Base-by-base conservation (phyloP, 2,329 filamentous ascomycete genomes). In the Stromatinia cepivora region DNA sequence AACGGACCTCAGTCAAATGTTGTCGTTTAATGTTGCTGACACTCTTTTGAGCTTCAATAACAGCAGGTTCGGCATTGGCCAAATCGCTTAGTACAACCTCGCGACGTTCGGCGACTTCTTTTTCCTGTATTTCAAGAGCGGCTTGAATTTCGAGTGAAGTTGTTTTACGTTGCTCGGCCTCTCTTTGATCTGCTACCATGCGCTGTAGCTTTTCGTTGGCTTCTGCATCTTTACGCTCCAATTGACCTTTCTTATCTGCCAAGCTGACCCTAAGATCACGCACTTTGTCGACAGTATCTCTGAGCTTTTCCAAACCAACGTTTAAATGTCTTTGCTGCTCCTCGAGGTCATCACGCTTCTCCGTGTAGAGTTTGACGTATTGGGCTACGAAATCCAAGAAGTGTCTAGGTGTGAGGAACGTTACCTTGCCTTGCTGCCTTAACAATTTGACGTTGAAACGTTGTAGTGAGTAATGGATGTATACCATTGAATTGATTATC, bases 291-390 rank as follows among this genome's bases (percentile, higher is more conserved):
- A 98, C 94, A 2, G 95, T 99, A 81, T 98, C 95, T 75, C 92
- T 88, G 39, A 99, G 85, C 80, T 99, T 99, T 83, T 99, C 95
- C 2, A 99, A 87, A 85, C 95, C 96, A 69, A 98, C 94, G 77
- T 99, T 99, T 72, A 99, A 85, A 86, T 99, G 95, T 42, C 95
- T 91, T 79, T 99, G 95, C 80, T 99, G 95, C 79, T 99, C 95
- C 80, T 99, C 95, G 1, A 99, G 87, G 78, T 99, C 95, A 79
- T 98, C 95, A 15, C 96, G 92, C 84, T 99, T 99, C 81, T 99
- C 95, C 72, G 94, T 97, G 82, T 98, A 98, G 9, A 99, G 85
- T 80, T 92, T 95, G 80, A 97, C 94, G 79, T 97, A 99, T 78
- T 99, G 95, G 52, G 93, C 92, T 70, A 99, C 94, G 77, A 99